Evolutionary conservation across 192 early-diverging fungal species (phyloP).

Genomic region (Entrophospora sp.): DNA sequence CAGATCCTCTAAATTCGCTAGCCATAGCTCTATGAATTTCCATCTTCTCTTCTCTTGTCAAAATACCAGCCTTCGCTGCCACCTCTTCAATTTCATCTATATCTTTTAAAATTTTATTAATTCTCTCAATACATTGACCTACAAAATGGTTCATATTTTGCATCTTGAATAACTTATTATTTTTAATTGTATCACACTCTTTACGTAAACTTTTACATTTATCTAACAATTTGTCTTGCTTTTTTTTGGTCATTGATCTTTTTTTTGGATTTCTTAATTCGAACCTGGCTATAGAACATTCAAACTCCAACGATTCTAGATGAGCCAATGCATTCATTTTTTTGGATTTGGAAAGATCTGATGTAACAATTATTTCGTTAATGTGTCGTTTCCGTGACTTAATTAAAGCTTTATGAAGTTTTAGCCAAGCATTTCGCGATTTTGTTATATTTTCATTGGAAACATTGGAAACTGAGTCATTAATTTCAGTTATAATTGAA

Average conservation of each 20-base stretch:
- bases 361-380: neutral
- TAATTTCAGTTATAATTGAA: neutral
- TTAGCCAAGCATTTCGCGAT: neutral
- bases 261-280: neutral
- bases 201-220: neutral
- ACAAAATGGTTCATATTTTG: neutral
- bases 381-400: neutral
- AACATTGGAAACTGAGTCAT: neutral
- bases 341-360: too few relatives aligned
- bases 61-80: neutral
- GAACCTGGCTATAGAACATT: neutral
- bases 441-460: neutral
- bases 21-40: slow-evolving; percentile 13
- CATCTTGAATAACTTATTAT: neutral
- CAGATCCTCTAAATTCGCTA: neutral
- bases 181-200: neutral
- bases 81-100: neutral
- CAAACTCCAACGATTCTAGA: neutral
- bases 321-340: neutral
- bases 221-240: neutral
- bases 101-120: neutral
- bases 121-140: neutral
- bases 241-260: neutral
- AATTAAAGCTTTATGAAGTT: neutral
- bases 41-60: slow-evolving; percentile 9